Evolutionary conservation across 2,329 filamentous ascomycete species (phyloP).

Genomic region (Xylariaceae sp.): DNA sequence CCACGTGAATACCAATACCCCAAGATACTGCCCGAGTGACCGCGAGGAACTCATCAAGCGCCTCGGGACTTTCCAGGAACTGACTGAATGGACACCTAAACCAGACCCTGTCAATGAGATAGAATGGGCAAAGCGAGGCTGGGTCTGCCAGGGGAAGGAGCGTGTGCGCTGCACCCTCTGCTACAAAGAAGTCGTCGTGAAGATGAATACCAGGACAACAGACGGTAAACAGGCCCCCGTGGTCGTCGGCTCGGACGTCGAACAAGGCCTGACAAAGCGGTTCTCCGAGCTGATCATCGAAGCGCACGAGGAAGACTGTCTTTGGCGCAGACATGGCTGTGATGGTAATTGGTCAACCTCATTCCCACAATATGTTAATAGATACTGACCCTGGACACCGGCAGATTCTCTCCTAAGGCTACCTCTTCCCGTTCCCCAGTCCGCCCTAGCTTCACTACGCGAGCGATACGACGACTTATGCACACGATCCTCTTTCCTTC

Average conservation of each 20-base stretch:
- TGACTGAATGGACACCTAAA: conserved; percentile 92
- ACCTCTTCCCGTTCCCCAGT: conserved; percentile 56
- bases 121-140: conserved; percentile 90
- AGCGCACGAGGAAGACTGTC: conserved; percentile 73
- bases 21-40: conserved; percentile 82
- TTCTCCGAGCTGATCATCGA: conserved; percentile 68
- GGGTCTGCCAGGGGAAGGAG: conserved; percentile 78
- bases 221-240: conserved; percentile 51
- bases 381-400: conserved; percentile 22
- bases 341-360: conserved; percentile 52
- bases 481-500: conserved; percentile 49
- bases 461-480: conserved; percentile 61
- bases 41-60: conserved; percentile 74
- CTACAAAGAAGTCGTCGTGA: conserved; percentile 76
- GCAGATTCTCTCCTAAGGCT: conserved; percentile 55
- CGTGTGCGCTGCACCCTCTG: conserved; percentile 83
- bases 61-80: conserved; percentile 81
- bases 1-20: conserved; percentile 35
- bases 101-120: conserved; percentile 81
- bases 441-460: conserved; percentile 53
- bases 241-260: conserved; percentile 56
- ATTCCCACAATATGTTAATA: background rate
- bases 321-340: conserved; percentile 84
- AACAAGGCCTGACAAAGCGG: conserved; percentile 65
- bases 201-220: conserved; percentile 57